These are phyloP conservation scores for Tetraselmis chui DNA, from an alignment of 139 green algal species.

Conservation along the genomic window DNA sequence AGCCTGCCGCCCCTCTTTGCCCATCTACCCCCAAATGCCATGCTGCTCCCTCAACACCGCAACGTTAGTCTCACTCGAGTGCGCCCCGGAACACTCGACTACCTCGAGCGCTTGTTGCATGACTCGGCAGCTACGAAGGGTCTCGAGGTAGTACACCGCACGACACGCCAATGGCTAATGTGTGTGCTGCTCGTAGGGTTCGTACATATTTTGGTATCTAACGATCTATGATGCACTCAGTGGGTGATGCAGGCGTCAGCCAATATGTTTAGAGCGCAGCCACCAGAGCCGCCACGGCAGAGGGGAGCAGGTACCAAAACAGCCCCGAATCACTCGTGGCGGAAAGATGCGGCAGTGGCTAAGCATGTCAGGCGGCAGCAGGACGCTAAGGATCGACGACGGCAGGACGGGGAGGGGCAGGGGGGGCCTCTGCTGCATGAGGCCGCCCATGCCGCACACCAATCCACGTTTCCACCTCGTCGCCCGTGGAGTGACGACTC, in stretches of 20 bases:
- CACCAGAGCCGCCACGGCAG: not conserved
- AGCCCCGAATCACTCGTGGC: not conserved
- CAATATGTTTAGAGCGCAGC: not conserved
- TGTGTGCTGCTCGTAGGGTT: no score
- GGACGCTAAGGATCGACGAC: no score
- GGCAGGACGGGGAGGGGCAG: no score
- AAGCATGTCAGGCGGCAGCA: not conserved
- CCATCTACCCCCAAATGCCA: not conserved
- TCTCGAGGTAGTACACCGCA: not conserved
- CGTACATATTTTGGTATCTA: no score
- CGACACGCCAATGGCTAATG: no score
- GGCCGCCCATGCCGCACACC: not conserved
- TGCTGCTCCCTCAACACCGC: not conserved
- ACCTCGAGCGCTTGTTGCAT: not conserved
- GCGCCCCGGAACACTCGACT: not conserved
- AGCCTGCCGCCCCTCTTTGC: not conserved
- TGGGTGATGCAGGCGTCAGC: not conserved
- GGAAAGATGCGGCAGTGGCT: not conserved
- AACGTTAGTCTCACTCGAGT: not conserved
- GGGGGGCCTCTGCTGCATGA: not conserved
- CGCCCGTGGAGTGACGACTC: not conserved
- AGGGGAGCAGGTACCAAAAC: no score
- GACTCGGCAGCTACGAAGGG: not conserved
- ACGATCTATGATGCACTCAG: no score
- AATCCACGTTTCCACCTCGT: not conserved